Conservation (phyloP, 2,329 filamentous ascomycete species). For the Coniella lustricola region DNA sequence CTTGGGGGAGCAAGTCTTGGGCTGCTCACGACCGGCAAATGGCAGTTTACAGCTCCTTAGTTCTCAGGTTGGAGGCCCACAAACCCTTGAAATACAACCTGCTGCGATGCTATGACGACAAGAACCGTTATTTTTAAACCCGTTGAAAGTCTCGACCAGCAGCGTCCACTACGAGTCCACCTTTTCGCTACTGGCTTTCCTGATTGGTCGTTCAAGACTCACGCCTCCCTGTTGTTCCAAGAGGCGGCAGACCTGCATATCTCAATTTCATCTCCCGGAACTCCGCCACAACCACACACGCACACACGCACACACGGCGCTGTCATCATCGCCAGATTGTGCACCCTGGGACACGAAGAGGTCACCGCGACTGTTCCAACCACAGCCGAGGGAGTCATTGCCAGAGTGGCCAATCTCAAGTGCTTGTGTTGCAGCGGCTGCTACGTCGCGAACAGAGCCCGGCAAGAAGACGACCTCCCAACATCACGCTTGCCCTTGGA, state of each 20-base stretch:
- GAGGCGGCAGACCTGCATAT: slow-evolving; percentile 5
- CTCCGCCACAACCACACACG: slow-evolving; percentile 3
- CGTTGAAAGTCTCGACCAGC: not conserved
- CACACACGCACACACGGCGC: not conserved
- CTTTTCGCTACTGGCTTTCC: too few species aligned
- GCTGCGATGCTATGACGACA: too few species aligned
- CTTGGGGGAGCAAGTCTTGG: too few species aligned
- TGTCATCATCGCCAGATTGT: not conserved
- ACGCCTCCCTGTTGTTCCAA: not conserved
- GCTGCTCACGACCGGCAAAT: too few species aligned
- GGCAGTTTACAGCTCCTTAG: too few species aligned
- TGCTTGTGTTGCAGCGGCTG: not conserved
- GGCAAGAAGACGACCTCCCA: not conserved
- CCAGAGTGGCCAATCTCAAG: not conserved
- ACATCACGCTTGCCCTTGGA: not conserved
- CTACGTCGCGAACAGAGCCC: not conserved
- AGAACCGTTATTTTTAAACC: slow-evolving; percentile 10
- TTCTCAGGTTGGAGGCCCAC: too few species aligned
- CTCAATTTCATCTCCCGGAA: slow-evolving; percentile 7
- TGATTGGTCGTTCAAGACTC: not conserved
- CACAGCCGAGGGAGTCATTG: not conserved
- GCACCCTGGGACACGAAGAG: not conserved
- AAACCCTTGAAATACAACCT: too few species aligned
- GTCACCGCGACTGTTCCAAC: not conserved
- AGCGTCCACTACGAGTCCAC: too few species aligned